Percentiles rank a stretch among this genome's conserved stretches.
Evolutionary conservation across 768 basidiomycete genomes (phyloP).

Genomic region (Leccinum disarticulatum): DNA sequence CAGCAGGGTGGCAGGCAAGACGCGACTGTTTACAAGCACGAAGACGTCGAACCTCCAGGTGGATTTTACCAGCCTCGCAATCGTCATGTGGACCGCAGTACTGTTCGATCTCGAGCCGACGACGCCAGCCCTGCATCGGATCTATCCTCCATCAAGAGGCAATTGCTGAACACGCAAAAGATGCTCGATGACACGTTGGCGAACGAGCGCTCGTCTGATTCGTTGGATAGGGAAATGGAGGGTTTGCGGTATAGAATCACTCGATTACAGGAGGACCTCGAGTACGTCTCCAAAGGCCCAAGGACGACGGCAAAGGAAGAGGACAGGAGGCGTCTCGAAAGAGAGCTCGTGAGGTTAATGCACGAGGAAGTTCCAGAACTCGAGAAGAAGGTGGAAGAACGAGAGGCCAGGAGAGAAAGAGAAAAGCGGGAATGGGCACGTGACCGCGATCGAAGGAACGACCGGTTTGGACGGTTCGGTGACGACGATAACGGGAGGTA

Average conservation of each 20-base stretch:
- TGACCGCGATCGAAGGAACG: conserved; percentile 83
- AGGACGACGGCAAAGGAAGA: conserved; percentile 74
- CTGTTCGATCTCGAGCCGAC: conserved; percentile 74
- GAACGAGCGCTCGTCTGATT: conserved; percentile 82
- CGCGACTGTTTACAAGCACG: conserved; percentile 90
- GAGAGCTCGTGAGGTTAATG: conserved; percentile 81
- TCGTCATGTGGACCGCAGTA: conserved; percentile 82
- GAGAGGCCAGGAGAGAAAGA: conserved; percentile 72
- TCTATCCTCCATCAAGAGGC: conserved; percentile 82
- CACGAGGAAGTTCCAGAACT: conserved; percentile 92
- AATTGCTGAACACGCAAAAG: conserved; percentile 73
- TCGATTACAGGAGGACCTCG: conserved; percentile 88
- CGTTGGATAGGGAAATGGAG: conserved; percentile 67
- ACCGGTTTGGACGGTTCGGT: conserved; percentile 70
- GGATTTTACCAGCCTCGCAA: conserved; percentile 77
- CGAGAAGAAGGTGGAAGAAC: conserved; percentile 76
- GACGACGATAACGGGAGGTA: conserved; percentile 38
- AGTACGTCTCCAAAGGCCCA: conserved; percentile 78
- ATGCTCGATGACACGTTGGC: conserved; percentile 75
- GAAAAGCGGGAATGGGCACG: conserved; percentile 78
- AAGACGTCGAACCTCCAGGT: conserved; percentile 54
- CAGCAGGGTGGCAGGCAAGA: conserved; percentile 63
- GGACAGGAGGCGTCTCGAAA: conserved; percentile 81
- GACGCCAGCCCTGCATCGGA: conserved; percentile 63
- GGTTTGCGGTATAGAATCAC: conserved; percentile 84